Base-by-base conservation (phyloP, 441 rosid genomes). In the Pelargonium myrrhifolium region DNA sequence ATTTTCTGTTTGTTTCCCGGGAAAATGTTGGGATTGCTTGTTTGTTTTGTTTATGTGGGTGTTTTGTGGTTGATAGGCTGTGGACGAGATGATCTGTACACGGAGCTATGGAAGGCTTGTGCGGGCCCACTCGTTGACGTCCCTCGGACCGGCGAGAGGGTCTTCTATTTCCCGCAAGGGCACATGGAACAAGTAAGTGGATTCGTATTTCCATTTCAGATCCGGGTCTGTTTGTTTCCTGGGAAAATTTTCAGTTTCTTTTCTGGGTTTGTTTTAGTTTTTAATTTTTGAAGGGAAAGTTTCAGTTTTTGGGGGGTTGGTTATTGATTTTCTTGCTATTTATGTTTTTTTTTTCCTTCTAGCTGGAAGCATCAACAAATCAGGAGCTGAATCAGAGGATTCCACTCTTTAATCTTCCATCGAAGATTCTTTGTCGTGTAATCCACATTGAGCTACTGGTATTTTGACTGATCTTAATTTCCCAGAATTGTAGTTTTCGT, bases 331-430 rank as follows among this genome's bases (percentile, higher is more conserved):
- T 56, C 9, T 18, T 47, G 55, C 55, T n/a, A 47, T 47, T 47
- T 47, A 47, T 47, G 55, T 47, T 18, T 15, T n/a, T 47, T 15
- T 75, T 73, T 64, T 68, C 76, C n/a, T n/a, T n/a, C n/a, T 65
- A 93, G 99, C 73, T 94, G 77, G 90, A 88, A 72, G 98, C 97
- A 70, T 89, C 97, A 22, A 89, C 93, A 58, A 87, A 89, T 84
- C 94, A 94, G 82, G 92, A 86, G 61, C 71, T 86, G 77, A 83
- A 85, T 71, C 85, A 87, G 78, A 82, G 78, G 59, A 76, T 77
- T 66, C 96, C 96, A 26, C 73, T 76, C 79, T 92, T 88, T 70
- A 75, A 77, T 74, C 93, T 94, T 74, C 88, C 85, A 53, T 62
- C 91, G 0, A 92, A 92, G 89, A 91, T 92, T 71, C 99, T 94